These are phyloP conservation scores for Ogataea minuta DNA, from an alignment of 805 yeast genomes.

Conservation along the genomic window DNA sequence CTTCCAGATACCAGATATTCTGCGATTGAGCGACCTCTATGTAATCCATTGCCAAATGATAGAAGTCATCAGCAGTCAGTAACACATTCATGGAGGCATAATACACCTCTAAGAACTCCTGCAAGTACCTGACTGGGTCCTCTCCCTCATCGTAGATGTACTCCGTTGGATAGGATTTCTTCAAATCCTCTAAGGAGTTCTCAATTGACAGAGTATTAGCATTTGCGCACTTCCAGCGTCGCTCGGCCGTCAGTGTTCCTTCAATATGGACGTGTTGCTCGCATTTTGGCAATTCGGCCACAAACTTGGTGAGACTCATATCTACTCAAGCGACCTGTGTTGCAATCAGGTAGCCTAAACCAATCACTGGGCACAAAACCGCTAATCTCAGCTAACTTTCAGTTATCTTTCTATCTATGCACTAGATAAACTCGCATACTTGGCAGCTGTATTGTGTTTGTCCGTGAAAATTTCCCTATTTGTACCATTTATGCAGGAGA, in stretches of 20 bases:
- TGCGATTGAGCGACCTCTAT: conserved; percentile 38
- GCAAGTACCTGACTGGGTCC: conserved; percentile 40
- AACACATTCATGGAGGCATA: conserved; percentile 47
- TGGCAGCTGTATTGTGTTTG: no score
- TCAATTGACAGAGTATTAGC: conserved; percentile 24
- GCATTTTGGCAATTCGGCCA: conserved; percentile 44
- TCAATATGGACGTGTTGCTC: conserved; percentile 48
- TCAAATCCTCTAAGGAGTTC: conserved; percentile 35
- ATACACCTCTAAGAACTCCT: conserved; percentile 46
- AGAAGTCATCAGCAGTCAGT: conserved; percentile 41
- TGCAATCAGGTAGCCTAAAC: no score
- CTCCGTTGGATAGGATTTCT: conserved; percentile 35
- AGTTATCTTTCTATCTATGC: no score
- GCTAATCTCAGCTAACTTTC: no score
- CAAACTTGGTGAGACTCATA: conserved; percentile 21
- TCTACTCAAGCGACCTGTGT: background rate
- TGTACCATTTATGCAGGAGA: background rate
- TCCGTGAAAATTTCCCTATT: background rate
- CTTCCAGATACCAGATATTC: conserved; percentile 45
- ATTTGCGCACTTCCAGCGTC: conserved; percentile 39
- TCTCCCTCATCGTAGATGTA: conserved; percentile 33
- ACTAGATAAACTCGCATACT: no score
- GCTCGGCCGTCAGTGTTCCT: conserved; percentile 41
- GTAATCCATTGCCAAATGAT: conserved; percentile 45
- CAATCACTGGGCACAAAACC: no score